phyloP scores from a whole-genome alignment of 352 stramenopile species.

The Pythium aquatile region DNA sequence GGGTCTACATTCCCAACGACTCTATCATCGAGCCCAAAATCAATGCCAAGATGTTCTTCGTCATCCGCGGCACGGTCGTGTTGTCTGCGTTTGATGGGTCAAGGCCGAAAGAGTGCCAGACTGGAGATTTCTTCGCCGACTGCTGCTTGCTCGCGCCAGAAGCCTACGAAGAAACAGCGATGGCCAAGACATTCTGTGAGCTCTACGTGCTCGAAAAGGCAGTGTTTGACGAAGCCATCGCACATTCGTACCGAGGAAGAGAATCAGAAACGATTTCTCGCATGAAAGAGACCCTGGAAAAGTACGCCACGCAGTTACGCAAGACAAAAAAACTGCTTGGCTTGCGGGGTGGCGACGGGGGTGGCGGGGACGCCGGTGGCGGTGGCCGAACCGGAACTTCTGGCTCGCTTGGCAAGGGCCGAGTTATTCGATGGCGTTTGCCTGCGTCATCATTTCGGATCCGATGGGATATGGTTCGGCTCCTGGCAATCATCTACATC shows the following conservation, averaged over 20 bases:
- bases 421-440: slow-evolving; percentile 32
- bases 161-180: slow-evolving; percentile 65
- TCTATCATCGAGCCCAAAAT: slow-evolving; percentile 71
- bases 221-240: slow-evolving; percentile 55
- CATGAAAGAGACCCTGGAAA: slow-evolving; percentile 52
- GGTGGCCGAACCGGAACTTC: not conserved
- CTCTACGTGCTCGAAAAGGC: slow-evolving; percentile 69
- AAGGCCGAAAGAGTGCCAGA: slow-evolving; percentile 53
- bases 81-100: slow-evolving; percentile 52
- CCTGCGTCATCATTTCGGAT: slow-evolving; percentile 54
- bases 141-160: slow-evolving; percentile 55
- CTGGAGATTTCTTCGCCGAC: slow-evolving; percentile 66
- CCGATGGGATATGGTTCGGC: slow-evolving; percentile 44
- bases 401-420: not conserved
- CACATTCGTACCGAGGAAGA: slow-evolving; percentile 47
- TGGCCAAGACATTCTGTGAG: slow-evolving; percentile 82
- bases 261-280: slow-evolving; percentile 28
- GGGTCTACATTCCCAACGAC: slow-evolving; percentile 58
- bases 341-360: slow-evolving; percentile 32
- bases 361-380: not conserved
- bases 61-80: slow-evolving; percentile 53
- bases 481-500: slow-evolving; percentile 48
- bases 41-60: slow-evolving; percentile 77
- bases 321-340: slow-evolving; percentile 81
- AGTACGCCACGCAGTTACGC: slow-evolving; percentile 55